A percentile compares a stretch with the other conserved stretches of the same genome.
Evolutionary conservation across 2,329 filamentous ascomycete genomes (phyloP).

Genomic region (Ilyonectria sp.): DNA sequence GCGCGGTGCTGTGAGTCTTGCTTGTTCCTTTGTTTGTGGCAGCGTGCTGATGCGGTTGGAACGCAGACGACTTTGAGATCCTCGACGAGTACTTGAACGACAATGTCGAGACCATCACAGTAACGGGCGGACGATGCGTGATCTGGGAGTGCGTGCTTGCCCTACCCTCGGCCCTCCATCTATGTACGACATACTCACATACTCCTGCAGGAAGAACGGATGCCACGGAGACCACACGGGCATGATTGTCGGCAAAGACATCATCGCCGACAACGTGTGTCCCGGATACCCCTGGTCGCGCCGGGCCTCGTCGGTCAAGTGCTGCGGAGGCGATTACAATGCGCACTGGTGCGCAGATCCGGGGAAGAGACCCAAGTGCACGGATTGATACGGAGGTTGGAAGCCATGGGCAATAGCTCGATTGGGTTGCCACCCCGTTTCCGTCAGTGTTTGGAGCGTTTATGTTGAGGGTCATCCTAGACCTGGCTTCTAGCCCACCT

Average conservation of each 20-base stretch:
- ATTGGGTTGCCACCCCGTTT: no score
- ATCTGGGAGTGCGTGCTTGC: slow-evolving; percentile 32
- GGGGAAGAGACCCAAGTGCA: slow-evolving; percentile 19
- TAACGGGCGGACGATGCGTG: slow-evolving; percentile 30
- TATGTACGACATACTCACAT: background rate
- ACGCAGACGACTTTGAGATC: slow-evolving; percentile 32
- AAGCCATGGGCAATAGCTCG: background rate
- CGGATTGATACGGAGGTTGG: slow-evolving; percentile 11
- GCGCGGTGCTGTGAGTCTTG: slow-evolving; percentile 33
- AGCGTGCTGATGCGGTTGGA: background rate
- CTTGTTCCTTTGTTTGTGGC: background rate
- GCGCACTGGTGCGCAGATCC: slow-evolving; percentile 32
- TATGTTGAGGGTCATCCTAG: no score
- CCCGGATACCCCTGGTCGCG: slow-evolving; percentile 22
- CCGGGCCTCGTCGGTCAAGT: slow-evolving; percentile 31
- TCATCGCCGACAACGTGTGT: slow-evolving; percentile 26
- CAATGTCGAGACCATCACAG: slow-evolving; percentile 27
- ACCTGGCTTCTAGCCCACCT: no score
- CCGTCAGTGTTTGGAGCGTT: no score
- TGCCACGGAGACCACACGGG: slow-evolving; percentile 35
- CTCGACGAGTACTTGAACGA: slow-evolving; percentile 30
- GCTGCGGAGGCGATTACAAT: slow-evolving; percentile 31
- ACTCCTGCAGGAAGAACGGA: slow-evolving; percentile 17
- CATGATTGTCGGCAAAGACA: slow-evolving; percentile 26
- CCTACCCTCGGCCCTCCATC: background rate